A percentile compares a stretch with the other conserved stretches of the same genome.
Evolutionary conservation across 768 basidiomycete genomes (phyloP).

Genomic region (Gloeophyllum trabeum): DNA sequence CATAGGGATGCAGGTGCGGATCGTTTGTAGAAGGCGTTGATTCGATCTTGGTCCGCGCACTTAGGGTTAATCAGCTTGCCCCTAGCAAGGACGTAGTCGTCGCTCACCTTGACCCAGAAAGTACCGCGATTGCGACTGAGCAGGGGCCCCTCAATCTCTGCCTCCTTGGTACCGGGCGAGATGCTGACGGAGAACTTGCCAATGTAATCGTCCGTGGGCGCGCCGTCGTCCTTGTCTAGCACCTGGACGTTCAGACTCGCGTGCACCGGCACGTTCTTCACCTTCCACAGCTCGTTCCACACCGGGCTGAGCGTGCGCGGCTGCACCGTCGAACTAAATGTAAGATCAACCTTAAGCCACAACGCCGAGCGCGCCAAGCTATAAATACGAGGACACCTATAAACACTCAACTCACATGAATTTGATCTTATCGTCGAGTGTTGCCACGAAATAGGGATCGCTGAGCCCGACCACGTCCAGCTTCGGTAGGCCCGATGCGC

Average conservation of each 20-base stretch:
- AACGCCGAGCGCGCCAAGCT: no score
- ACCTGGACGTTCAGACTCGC: slow-evolving; percentile 50
- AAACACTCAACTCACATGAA: slow-evolving; percentile 56
- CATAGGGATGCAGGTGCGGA: slow-evolving; percentile 37
- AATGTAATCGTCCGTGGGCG: slow-evolving; percentile 47
- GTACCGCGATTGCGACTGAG: slow-evolving; percentile 41
- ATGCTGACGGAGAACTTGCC: slow-evolving; percentile 50
- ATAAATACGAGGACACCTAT: no score
- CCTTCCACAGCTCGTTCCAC: slow-evolving; percentile 67
- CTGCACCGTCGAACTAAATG: slow-evolving; percentile 52
- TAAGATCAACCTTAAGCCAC: no score
- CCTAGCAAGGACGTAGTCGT: not conserved
- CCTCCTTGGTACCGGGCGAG: slow-evolving; percentile 48
- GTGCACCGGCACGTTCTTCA: slow-evolving; percentile 62
- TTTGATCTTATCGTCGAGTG: slow-evolving; percentile 48
- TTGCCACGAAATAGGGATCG: slow-evolving; percentile 67
- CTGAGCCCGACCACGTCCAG: slow-evolving; percentile 54
- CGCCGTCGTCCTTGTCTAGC: slow-evolving; percentile 57
- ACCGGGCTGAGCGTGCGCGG: slow-evolving; percentile 44
- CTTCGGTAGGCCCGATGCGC: slow-evolving; percentile 56
- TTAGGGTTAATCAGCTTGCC: not conserved
- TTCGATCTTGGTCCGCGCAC: slow-evolving; percentile 39
- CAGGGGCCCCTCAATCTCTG: slow-evolving; percentile 43
- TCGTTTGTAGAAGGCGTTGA: slow-evolving; percentile 32
- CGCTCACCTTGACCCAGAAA: slow-evolving; percentile 56